These are phyloP conservation scores for Trichomonas tenax DNA, from an alignment of 208 protist genomes.

Conservation along the genomic window DNA sequence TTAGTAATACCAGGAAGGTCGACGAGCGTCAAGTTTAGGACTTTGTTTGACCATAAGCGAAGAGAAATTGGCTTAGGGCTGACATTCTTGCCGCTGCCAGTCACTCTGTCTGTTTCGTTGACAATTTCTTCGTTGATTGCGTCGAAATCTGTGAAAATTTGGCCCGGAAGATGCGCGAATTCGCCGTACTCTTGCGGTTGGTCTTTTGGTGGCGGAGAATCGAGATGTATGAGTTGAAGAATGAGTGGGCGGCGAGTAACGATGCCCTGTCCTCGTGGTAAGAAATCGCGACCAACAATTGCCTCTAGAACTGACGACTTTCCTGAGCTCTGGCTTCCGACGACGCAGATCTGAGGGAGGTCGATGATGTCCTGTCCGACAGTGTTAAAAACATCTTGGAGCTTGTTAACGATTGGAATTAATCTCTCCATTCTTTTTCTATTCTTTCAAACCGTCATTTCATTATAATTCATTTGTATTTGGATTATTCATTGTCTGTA, in stretches of 20 bases:
- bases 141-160: constrained; percentile 76
- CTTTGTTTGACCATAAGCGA: constrained; percentile 68
- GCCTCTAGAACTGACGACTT: constrained; percentile 82
- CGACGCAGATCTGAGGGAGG: constrained; percentile 40
- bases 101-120: constrained; percentile 76
- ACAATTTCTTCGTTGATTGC: constrained; percentile 73
- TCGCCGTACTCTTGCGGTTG: constrained; percentile 52
- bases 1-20: constrained; percentile 97
- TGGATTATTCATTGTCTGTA: too few species aligned
- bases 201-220: constrained; percentile 33
- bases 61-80: constrained; percentile 84
- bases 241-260: constrained; percentile 94
- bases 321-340: constrained; percentile 36
- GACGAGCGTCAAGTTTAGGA: constrained; percentile 95
- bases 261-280: constrained; percentile 94
- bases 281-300: constrained; percentile 93
- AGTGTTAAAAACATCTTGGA: constrained; percentile 39
- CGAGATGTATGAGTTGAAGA: constrained; percentile 74
- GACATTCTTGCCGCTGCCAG: constrained; percentile 60
- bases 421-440: background rate
- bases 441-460: background rate
- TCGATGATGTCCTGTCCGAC: constrained; percentile 26
- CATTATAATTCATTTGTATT: too few species aligned
- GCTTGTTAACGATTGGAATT: constrained; percentile 37
- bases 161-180: constrained; percentile 59